A percentile compares a stretch with the other conserved stretches of the same genome.
phyloP scores from a whole-genome alignment of 2,329 filamentous ascomycete genomes.

The Fusarium chuoi region DNA sequence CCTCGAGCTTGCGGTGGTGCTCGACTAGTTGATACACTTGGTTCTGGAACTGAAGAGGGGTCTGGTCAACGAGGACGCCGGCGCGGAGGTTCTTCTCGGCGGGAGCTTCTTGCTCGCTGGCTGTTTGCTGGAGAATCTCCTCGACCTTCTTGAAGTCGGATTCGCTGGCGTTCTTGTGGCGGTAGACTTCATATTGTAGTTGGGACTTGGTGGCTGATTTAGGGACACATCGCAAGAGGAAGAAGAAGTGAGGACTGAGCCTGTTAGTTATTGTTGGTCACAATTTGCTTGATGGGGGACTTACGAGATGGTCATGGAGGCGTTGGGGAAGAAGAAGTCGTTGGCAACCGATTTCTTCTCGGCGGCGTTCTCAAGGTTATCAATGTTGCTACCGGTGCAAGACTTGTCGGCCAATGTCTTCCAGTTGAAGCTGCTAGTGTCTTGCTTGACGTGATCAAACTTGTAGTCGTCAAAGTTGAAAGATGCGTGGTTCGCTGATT shows the following conservation, averaged over 20 bases:
- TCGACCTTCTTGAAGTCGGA: conserved; percentile 20
- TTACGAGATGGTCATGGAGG: conserved; percentile 36
- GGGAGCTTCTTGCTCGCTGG: conserved; percentile 21
- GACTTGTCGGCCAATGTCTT: conserved; percentile 59
- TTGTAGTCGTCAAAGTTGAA: conserved; percentile 63
- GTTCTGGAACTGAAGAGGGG: conserved; percentile 25
- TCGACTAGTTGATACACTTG: conserved; percentile 32
- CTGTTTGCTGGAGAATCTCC: conserved; percentile 12
- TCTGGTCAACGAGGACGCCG: conserved; percentile 11
- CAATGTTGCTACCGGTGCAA: conserved; percentile 47
- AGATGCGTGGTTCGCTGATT: conserved; percentile 53
- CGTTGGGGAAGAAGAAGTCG: conserved; percentile 39
- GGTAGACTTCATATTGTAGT: conserved; percentile 33
- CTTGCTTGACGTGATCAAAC: conserved; percentile 66
- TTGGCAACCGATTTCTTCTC: conserved; percentile 23
- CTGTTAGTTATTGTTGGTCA: conserved; percentile 35
- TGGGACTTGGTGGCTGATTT: conserved; percentile 13
- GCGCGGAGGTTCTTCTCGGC: conserved; percentile 19
- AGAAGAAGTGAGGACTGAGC: conserved; percentile 45
- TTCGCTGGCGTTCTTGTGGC: conserved; percentile 27
- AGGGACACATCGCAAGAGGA: conserved; percentile 26
- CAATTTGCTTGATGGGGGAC: conserved; percentile 62
- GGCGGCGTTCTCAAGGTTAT: conserved; percentile 40
- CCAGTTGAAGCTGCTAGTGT: conserved; percentile 67
- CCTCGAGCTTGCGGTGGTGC: conserved; percentile 30